A percentile compares a stretch with the other conserved stretches of the same genome.
These are phyloP conservation scores for Sequoiadendron giganteum DNA, from an alignment of 75 land plant genomes.

Conservation along the genomic window DNA sequence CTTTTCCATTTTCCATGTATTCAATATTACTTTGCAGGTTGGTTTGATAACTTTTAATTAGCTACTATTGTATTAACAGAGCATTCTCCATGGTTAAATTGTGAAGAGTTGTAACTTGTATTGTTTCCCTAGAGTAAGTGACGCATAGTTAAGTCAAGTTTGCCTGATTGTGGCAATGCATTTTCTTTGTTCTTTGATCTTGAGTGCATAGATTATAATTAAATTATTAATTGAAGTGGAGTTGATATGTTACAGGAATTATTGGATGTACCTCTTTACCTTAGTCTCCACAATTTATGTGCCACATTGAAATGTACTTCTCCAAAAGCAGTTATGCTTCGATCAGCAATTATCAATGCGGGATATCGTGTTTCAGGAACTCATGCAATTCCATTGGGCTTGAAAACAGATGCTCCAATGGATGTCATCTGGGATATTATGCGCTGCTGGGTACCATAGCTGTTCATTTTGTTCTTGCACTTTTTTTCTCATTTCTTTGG, in stretches of 20 bases:
- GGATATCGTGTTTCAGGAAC: conserved; percentile 96
- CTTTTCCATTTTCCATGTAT: conserved; percentile 5
- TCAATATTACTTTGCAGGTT: not conserved
- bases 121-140: not conserved
- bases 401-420: conserved; percentile 98
- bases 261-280: conserved; percentile 83
- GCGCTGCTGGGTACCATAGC: conserved; percentile 96
- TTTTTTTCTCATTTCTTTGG: not conserved
- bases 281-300: conserved; percentile 86
- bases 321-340: conserved; percentile 83
- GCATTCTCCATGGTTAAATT: not conserved
- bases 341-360: conserved; percentile 95
- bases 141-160: not conserved
- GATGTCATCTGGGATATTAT: conserved; percentile 98
- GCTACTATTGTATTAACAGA: not conserved
- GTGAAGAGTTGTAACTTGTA: not conserved
- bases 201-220: not conserved
- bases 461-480: not conserved
- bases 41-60: not conserved
- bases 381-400: conserved; percentile 86
- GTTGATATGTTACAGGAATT: conserved; percentile 65
- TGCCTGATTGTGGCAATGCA: not conserved
- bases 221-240: too few species aligned
- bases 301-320: conserved; percentile 96
- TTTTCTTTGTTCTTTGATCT: not conserved